Evolutionary conservation across 768 basidiomycete species (phyloP), one percentile per base, ranked within the genome.

Genomic region (Dacryopinax primogenitus): DNA sequence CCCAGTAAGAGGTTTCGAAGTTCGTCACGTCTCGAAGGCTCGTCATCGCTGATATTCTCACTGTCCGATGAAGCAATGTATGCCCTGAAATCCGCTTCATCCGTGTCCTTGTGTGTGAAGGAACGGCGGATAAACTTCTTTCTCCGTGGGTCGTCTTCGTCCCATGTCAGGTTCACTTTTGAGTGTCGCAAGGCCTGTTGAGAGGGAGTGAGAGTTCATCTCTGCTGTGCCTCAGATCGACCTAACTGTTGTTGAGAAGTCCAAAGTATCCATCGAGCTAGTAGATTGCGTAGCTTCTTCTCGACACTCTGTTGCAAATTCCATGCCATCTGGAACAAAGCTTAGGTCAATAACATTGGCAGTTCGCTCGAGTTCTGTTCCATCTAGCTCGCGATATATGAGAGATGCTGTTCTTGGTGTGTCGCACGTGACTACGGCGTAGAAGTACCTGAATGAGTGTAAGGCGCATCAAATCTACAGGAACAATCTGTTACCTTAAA

Each of bases 81-180:
- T 28, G 85, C 87, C 63, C 80, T 84, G 79, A 95, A 97, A 71
- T 98, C 93, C 64, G 84, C 84, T 66, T 94, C 88, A 62, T 96
- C 93, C 30, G 98, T 86, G 73, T 97, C 92, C 72, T 92, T 86
- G 63, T 82, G 81, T 0, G 89, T 84, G 41, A 96, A 78, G 0
- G 79, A 78, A 23, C 92, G 86, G 51, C 92, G 84, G 0, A 93
- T 91, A 62, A 93, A 70, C 45, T 84, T 84, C 65, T 80, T 82
- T 39, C 95, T 86, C 71, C 93, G 88, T 0, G 90, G 86, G 69
- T 98, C 94, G 74, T 98, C 96, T 64, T 93, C 90, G 69, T 99
- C 96, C 96, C 96, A 99, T 3, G 94, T 96, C 33, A 98, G 82
- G 72, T 91, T 96, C 66, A 98, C 95, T 78, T 92, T 96, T 15